phyloP scores from a whole-genome alignment of 805 yeast genomes.

The Saturnispora zaruensis region DNA sequence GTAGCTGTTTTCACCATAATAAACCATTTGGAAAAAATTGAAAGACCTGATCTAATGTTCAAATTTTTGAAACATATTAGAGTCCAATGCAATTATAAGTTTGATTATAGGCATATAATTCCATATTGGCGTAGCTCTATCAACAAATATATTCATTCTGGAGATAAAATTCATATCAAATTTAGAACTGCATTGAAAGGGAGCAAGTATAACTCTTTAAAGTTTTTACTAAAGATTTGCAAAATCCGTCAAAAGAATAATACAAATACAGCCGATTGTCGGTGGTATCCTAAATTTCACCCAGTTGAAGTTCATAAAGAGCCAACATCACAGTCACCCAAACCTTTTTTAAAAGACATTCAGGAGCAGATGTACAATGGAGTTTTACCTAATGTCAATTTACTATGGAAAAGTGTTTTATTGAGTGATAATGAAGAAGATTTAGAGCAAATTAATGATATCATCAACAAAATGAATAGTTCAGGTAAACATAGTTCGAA shows the following conservation, averaged over 20 bases:
- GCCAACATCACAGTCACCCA: constrained; percentile 6
- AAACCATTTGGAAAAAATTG: constrained; percentile 13
- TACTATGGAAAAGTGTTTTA: constrained; percentile 14
- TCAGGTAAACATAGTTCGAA: not conserved
- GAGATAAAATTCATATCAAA: constrained; percentile 14
- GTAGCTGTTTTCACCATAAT: constrained; percentile 13
- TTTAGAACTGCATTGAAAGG: constrained; percentile 10
- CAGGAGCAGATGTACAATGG: constrained; percentile 21
- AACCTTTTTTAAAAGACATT: constrained; percentile 17
- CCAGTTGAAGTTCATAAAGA: constrained; percentile 7
- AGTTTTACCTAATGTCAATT: constrained; percentile 18
- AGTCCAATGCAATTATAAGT: constrained; percentile 17
- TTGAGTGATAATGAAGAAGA: constrained; percentile 13
- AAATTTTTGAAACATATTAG: constrained; percentile 21
- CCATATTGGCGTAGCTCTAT: constrained; percentile 19
- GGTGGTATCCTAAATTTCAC: constrained; percentile 11
- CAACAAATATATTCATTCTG: constrained; percentile 17
- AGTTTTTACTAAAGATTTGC: constrained; percentile 9
- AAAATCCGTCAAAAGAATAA: constrained; percentile 5
- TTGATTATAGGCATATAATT: constrained; percentile 15
- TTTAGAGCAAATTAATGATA: constrained; percentile 11
- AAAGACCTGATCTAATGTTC: constrained; percentile 18
- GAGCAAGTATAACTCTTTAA: constrained; percentile 7
- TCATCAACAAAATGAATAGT: constrained; percentile 7
- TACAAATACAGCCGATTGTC: not conserved